phyloP scores from a whole-genome alignment of 2,329 filamentous ascomycete species.

The Herpomyces periplanetae region DNA sequence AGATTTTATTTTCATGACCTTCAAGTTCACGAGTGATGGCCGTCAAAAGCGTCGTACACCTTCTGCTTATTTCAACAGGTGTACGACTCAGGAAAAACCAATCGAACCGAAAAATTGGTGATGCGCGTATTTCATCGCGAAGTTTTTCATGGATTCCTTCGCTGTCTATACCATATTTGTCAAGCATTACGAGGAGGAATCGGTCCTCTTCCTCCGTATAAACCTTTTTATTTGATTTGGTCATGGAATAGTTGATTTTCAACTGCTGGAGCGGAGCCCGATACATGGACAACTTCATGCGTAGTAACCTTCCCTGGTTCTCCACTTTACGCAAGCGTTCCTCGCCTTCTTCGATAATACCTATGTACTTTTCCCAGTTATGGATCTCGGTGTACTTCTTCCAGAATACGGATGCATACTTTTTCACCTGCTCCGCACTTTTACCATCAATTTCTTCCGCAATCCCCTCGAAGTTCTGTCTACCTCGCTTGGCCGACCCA shows the following conservation, averaged over 20 bases:
- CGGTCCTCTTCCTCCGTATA: constrained; percentile 95
- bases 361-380: constrained; percentile 59
- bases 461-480: constrained; percentile 47
- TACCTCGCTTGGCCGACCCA: constrained; percentile 63
- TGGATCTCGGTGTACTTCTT: constrained; percentile 60
- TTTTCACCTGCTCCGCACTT: constrained; percentile 39
- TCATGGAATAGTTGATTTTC: constrained; percentile 94
- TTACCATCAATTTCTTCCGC: constrained; percentile 73
- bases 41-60: constrained; percentile 71
- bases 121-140: constrained; percentile 82
- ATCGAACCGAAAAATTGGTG: constrained; percentile 78
- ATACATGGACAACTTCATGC: constrained; percentile 82
- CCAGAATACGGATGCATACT: constrained; percentile 87
- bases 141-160: constrained; percentile 72
- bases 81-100: constrained; percentile 97
- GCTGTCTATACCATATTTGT: constrained; percentile 63
- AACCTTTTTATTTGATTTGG: constrained; percentile 97
- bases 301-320: constrained; percentile 63
- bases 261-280: constrained; percentile 90
- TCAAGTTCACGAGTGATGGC: constrained; percentile 88
- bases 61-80: constrained; percentile 54
- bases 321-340: constrained; percentile 57
- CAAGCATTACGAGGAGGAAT: constrained; percentile 66
- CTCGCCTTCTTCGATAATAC: constrained; percentile 65
- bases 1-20: constrained; percentile 11